Evolutionary conservation across 2,329 filamentous ascomycete species (phyloP), one percentile per base, ranked within the genome.

Genomic region (Paecilomyces fulvus): DNA sequence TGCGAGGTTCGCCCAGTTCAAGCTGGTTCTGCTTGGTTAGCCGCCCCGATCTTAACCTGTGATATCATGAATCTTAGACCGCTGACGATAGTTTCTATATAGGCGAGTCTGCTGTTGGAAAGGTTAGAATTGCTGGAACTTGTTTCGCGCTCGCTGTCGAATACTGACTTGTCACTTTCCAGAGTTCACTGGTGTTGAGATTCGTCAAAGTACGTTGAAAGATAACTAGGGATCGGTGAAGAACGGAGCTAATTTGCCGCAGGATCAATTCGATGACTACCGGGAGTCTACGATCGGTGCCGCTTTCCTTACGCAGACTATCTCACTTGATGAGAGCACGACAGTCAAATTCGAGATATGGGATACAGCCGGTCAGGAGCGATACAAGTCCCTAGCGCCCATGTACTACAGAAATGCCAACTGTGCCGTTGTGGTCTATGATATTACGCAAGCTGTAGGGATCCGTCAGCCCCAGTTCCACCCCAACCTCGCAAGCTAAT

Each of bases 401-500:
- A 99, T 99, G 94, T 99, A 99, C 81, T 99, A 99, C 79, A 83
- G 95, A 67, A 99, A 99, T 74, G 95, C 95, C 66, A 97, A 99
- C 83, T 97, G 94, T 78, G 94, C 95, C 58, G 92, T 99, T 30
- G 92, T 99, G 52, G 94, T 99, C 64, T 99, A 99, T 77, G 94
- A 99, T 77, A 97, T 99, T 70, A 99, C 94, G 70, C 94, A 99
- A 83, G 90, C 94, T 64, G 94, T 99, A 86, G 61, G 89, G 77
- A 52, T 30, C 54, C 30, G n/a, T 31, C 23, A 3, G 7, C 14
- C 10, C 21, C 21, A 11, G 9, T 28, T 58, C 49, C 59, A 31
- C 37, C 52, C 37, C n/a, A 33, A 25, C 23, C 6, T 46, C 49
- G 17, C 37, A 52, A 48, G 54, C 63, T 66, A 55, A 68, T 55